Evolutionary conservation across 352 stramenopile genomes (phyloP).

Genomic region (Pythium utonaiense): DNA sequence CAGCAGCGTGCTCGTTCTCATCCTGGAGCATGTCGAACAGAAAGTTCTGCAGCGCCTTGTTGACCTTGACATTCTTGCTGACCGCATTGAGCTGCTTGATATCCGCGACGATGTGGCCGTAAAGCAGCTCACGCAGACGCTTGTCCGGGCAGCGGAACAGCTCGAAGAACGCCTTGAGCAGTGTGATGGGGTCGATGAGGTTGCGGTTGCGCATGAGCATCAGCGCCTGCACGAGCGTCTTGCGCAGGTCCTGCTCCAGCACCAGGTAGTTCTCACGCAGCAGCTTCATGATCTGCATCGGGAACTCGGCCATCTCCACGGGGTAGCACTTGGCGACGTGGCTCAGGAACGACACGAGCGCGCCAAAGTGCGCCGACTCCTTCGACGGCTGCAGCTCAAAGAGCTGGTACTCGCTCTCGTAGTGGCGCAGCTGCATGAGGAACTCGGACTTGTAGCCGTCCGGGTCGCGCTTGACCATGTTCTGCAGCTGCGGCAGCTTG

Average conservation of each 20-base stretch:
- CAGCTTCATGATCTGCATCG: conserved; percentile 90
- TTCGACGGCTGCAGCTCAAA: conserved; percentile 92
- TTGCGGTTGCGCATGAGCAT: conserved; percentile 97
- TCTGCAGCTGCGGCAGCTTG: conserved; percentile 96
- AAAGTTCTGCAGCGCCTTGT: conserved; percentile 94
- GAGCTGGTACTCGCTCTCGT: conserved; percentile 95
- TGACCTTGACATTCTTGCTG: conserved; percentile 95
- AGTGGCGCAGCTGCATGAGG: conserved; percentile 95
- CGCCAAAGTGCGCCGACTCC: conserved; percentile 91
- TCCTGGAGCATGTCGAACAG: conserved; percentile 94
- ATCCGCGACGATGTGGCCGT: conserved; percentile 96
- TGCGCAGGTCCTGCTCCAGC: conserved; percentile 90
- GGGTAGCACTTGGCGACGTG: conserved; percentile 91
- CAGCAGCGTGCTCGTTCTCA: conserved; percentile 77
- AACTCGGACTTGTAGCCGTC: conserved; percentile 96
- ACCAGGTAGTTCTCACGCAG: conserved; percentile 89
- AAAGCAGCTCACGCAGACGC: conserved; percentile 92
- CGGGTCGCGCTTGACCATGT: conserved; percentile 98
- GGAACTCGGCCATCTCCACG: conserved; percentile 84
- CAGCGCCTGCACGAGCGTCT: conserved; percentile 93
- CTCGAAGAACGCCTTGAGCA: conserved; percentile 96
- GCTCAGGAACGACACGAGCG: conserved; percentile 96
- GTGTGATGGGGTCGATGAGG: conserved; percentile 85
- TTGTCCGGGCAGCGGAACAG: conserved; percentile 97
- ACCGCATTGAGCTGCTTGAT: conserved; percentile 84